A percentile compares a stretch with the other conserved stretches of the same genome.
These are phyloP conservation scores for Phoenix roebelenii DNA, from an alignment of 176 grass and related monocot species.

Conservation along the genomic window DNA sequence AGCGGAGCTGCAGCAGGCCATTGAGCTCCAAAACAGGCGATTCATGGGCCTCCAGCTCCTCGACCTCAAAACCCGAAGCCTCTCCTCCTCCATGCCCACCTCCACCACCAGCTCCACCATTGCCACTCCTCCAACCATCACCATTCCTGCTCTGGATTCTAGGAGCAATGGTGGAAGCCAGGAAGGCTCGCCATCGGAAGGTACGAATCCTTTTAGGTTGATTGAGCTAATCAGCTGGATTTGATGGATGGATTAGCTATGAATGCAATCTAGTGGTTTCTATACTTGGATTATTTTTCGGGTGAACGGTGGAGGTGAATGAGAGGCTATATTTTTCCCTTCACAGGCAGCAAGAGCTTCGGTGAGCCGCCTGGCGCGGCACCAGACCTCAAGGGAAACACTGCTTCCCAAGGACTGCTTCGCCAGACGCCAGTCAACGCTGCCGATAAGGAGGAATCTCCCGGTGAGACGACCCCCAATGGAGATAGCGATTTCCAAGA, in stretches of 20 bases:
- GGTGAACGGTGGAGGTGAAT: too few species aligned
- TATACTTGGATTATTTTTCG: too few species aligned
- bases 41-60: conserved; percentile 57
- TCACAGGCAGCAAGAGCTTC: too few species aligned
- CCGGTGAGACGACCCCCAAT: conserved; percentile 38
- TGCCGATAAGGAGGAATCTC: conserved; percentile 62
- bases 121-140: conserved; percentile 11
- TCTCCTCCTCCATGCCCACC: background rate
- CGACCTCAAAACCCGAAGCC: conserved; percentile 44
- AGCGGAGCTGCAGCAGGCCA: conserved; percentile 58
- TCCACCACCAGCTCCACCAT: conserved; percentile 7
- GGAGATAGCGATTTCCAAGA: conserved; percentile 59
- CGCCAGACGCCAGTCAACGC: conserved; percentile 33
- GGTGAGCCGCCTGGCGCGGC: too few species aligned
- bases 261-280: too few species aligned
- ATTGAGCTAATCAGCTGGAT: too few species aligned
- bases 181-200: conserved; percentile 19
- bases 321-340: too few species aligned
- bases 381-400: too few species aligned
- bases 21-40: conserved; percentile 65
- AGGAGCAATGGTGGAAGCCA: conserved; percentile 24
- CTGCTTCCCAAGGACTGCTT: conserved; percentile 2
- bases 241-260: too few species aligned
- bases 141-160: background rate
- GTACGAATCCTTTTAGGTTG: background rate